Evolutionary conservation across 106 monocot species (phyloP), one percentile per base, ranked within the genome.

Genomic region (Acanthochlamys bracteata): DNA sequence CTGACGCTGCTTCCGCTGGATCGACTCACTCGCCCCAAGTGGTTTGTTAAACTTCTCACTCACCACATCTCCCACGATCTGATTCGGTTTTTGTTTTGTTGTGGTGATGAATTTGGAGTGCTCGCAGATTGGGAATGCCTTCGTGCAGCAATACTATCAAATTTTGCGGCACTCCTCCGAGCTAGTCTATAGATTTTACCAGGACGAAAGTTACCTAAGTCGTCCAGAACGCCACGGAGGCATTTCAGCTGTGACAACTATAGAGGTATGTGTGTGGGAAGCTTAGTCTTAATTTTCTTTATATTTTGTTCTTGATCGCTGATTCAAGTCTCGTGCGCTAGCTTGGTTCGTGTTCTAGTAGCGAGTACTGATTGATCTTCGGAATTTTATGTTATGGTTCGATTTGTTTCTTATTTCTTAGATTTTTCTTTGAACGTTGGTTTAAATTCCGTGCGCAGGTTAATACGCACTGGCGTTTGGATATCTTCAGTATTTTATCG

Each of bases 111-210:
- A 57, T 59, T 42, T 57, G 19, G 13, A 9, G 12, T 33, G 55
- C 39, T 22, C 15, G 53, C 62, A 92, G 92, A 82, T 92, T 1
- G 92, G 84, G 12, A 77, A 80, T 59, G 79, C 80, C 24, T 92
- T 92, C 49, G 88, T 88, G 17, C 84, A 80, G 40, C 92, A 92
- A 75, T 92, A 92, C 55, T 92, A 92, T 57, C 76, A 74, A 23
- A 84, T 92, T 11, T 82, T 84, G 25, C 82, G 88, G 52, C 76
- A 84, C 41, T 88, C 88, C 27, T 88, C 88, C 49, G 92, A 79
- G 67, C 71, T 88, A 25, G 88, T 92, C 7, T 66, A 80, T 68
- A 61, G 73, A 9, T 88, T 92, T 63, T 92, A 92, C 74, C 84
- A 82, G 67, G 88, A 92, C 25, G 53, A 20, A 10, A 92, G 92